Conservation (phyloP, 1,139 yeast species). For the Saccharomyces hybrid region DNA sequence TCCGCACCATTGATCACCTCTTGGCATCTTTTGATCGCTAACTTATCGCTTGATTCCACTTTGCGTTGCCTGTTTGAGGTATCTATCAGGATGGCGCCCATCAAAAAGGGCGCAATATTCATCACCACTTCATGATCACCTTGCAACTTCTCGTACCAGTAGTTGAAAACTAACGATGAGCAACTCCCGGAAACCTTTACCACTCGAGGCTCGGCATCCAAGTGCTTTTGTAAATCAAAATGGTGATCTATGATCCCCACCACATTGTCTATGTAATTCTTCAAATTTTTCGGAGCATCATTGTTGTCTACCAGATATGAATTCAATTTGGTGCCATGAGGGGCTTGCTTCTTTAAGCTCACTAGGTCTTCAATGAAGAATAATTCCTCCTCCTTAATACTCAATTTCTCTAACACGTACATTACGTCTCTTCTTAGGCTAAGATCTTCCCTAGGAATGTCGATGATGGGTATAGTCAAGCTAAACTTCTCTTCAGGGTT, state of each 20-base stretch:
- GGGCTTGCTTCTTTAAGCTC: slow-evolving; percentile 20
- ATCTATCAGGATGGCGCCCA: slow-evolving; percentile 68
- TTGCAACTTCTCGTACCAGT: slow-evolving; percentile 40
- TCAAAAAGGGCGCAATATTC: slow-evolving; percentile 43
- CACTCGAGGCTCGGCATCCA: slow-evolving; percentile 46
- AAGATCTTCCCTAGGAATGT: slow-evolving; percentile 62
- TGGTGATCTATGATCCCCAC: slow-evolving; percentile 80
- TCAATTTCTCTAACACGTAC: slow-evolving; percentile 42
- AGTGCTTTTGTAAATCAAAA: slow-evolving; percentile 53
- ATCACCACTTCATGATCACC: slow-evolving; percentile 14
- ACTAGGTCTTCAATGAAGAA: slow-evolving; percentile 60
- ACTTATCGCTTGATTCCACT: slow-evolving; percentile 47
- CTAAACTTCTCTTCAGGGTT: slow-evolving; percentile 11
- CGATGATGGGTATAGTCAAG: slow-evolving; percentile 53
- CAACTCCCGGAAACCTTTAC: slow-evolving; percentile 68
- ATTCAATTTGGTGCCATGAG: slow-evolving; percentile 24
- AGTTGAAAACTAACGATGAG: slow-evolving; percentile 59
- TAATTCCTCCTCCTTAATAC: slow-evolving; percentile 44
- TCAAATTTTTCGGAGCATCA: slow-evolving; percentile 49
- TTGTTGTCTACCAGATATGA: slow-evolving; percentile 80
- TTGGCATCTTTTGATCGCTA: slow-evolving; percentile 38
- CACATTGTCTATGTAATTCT: slow-evolving; percentile 35
- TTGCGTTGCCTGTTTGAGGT: slow-evolving; percentile 57
- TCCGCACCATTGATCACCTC: slow-evolving; percentile 4
- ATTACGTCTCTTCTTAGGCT: slow-evolving; percentile 63